phyloP scores from a whole-genome alignment of 805 yeast species.

The Osmozyma mogii region DNA sequence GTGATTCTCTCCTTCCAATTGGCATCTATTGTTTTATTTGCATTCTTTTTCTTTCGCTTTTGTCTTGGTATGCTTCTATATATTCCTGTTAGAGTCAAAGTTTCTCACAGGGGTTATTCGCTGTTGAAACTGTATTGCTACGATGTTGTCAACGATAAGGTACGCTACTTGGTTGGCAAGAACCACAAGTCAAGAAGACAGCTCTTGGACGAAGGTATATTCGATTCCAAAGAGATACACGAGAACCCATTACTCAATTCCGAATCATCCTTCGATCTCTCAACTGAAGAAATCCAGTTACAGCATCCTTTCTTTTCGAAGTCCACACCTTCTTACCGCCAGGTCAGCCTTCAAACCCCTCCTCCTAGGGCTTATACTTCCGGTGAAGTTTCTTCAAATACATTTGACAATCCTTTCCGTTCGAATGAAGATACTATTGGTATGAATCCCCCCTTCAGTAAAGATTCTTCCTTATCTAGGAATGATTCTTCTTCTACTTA shows the following conservation, averaged over 20 bases:
- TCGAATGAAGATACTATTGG: too few species aligned
- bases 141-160: constrained; percentile 47
- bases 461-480: too few species aligned
- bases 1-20: constrained; percentile 70
- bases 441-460: too few species aligned
- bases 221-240: constrained; percentile 16
- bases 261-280: too few species aligned
- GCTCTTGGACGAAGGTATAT: constrained; percentile 23
- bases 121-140: constrained; percentile 58
- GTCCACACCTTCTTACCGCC: too few species aligned
- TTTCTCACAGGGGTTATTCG: constrained; percentile 28
- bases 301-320: too few species aligned
- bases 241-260: constrained; percentile 21
- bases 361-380: not conserved
- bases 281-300: too few species aligned
- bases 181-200: constrained; percentile 30
- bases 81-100: constrained; percentile 42
- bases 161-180: constrained; percentile 42
- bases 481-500: too few species aligned
- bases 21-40: constrained; percentile 68
- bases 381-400: too few species aligned
- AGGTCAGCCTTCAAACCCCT: not conserved
- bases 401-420: too few species aligned
- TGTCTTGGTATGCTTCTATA: constrained; percentile 45
- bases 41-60: constrained; percentile 53